Evolutionary conservation across 2,329 filamentous ascomycete genomes (phyloP), one percentile per base, ranked within the genome.

Genomic region (Aspergillus ibericus): DNA sequence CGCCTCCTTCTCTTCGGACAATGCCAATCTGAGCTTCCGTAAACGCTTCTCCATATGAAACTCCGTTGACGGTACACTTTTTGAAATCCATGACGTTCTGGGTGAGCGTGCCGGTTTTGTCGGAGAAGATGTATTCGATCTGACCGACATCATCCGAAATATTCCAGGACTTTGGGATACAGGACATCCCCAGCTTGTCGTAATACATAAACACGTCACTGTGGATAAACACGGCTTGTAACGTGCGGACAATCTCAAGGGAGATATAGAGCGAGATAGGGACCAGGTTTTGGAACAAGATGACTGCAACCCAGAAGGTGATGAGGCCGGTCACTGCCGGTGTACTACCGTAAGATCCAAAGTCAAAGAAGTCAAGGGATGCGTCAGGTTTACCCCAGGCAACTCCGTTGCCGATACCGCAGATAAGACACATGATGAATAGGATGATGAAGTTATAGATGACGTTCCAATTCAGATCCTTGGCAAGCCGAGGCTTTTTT

Each of bases 11-110:
- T 60, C 95, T 86, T 76, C 93, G 92, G 72, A 96, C 92, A 91
- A 99, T 95, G 58, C 95, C 95, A 53, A 93, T 91, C 75, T 96
- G 91, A 0, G 95, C 95, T 76, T 99, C 95, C 0, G 96, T 99
- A 70, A 97, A 99, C 0, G 95, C 95, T 78, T 99, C 95, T 61
- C 96, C 95, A 66, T 99, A 99, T 0, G 93, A 88, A 60, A 95
- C 85, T n/a, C 93, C 93, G 69, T 98, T 98, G 76, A 99, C 88
- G 0, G 93, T 96, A 56, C 90, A 92, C 77, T 99, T 99, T 77
- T 98, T 99, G 85, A 98, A 99, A 75, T 99, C 96, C 95, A 96
- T 96, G 54, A 96, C 90, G 72, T 96, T 96, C 70, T 96, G 91
- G 0, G 91, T 96, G 63, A 96, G 78, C 2, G 91, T 96, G 59